These are phyloP conservation scores for Durotheca rogersii DNA, from an alignment of 495 filamentous ascomycete species.

Conservation along the genomic window DNA sequence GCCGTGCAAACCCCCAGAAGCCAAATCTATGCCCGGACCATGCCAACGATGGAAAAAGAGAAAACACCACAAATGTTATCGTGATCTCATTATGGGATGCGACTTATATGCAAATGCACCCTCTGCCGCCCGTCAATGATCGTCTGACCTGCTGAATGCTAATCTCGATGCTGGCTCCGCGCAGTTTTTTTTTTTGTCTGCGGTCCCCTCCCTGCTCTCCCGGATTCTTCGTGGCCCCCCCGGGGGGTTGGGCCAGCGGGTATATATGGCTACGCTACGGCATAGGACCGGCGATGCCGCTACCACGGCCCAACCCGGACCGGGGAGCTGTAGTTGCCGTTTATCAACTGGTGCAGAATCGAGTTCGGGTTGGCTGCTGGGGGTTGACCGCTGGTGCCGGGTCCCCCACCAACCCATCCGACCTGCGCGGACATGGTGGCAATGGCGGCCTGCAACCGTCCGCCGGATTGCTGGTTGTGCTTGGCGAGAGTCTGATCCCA, in stretches of 20 bases:
- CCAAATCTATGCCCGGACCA: constrained; percentile 6
- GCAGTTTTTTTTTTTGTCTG: constrained; percentile 21
- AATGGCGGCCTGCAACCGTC: constrained; percentile 78
- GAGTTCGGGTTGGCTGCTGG: constrained; percentile 55
- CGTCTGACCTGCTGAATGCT: background rate
- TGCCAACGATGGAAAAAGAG: constrained; percentile 10
- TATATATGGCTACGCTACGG: background rate
- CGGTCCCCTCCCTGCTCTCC: background rate
- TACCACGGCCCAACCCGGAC: constrained; percentile 76
- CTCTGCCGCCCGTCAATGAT: constrained; percentile 8
- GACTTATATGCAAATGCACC: constrained; percentile 26
- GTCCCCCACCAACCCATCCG: constrained; percentile 71
- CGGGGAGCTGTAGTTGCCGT: constrained; percentile 73
- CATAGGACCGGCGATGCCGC: background rate
- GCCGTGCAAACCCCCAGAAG: background rate
- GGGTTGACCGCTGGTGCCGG: constrained; percentile 34
- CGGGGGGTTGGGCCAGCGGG: no score
- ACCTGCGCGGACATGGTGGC: constrained; percentile 70
- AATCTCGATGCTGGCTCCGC: constrained; percentile 14
- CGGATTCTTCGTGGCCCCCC: background rate
- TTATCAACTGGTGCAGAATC: constrained; percentile 76
- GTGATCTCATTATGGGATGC: constrained; percentile 25
- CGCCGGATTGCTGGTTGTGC: constrained; percentile 85
- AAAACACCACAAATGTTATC: constrained; percentile 5
- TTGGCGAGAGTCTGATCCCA: constrained; percentile 89